Percentiles rank a stretch among this genome's conserved stretches.
Evolutionary conservation across 768 basidiomycete species (phyloP).

Genomic region (Amanita subjunquillea): DNA sequence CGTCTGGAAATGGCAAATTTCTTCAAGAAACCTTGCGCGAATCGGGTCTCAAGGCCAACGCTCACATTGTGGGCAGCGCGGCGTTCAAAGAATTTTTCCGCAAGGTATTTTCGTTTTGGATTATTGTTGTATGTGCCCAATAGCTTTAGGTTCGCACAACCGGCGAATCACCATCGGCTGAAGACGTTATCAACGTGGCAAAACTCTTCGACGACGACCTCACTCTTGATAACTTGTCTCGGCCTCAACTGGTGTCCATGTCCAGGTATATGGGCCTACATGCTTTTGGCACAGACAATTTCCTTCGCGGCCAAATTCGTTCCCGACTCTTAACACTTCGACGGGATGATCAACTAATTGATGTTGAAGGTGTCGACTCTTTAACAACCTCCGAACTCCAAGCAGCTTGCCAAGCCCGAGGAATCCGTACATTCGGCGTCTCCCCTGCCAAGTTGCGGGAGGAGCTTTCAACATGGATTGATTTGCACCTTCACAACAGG

Average conservation of each 20-base stretch:
- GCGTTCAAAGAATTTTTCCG: conserved; percentile 99
- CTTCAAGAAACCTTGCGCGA: conserved; percentile 95
- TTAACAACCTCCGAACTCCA: conserved; percentile 89
- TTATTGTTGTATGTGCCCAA: background rate
- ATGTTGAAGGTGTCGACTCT: conserved; percentile 80
- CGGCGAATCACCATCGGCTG: conserved; percentile 82
- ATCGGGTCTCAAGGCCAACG: conserved; percentile 84
- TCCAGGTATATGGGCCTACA: conserved; percentile 97
- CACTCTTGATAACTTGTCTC: conserved; percentile 93
- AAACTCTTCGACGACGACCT: conserved; percentile 97
- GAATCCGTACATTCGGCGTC: conserved; percentile 80
- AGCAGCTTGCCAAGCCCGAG: conserved; percentile 87
- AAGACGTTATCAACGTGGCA: conserved; percentile 89
- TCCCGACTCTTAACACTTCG: conserved; percentile 73
- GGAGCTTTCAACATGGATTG: conserved; percentile 88
- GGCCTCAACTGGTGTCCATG: conserved; percentile 97
- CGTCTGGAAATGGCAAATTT: conserved; percentile 99
- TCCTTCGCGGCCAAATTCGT: conserved; percentile 86
- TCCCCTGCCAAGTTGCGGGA: conserved; percentile 84
- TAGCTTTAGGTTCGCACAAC: conserved; percentile 71
- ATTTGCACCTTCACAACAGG: conserved; percentile 79
- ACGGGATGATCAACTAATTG: conserved; percentile 89
- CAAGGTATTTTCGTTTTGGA: conserved; percentile 42
- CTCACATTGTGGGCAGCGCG: conserved; percentile 88
- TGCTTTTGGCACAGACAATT: conserved; percentile 98